These are phyloP conservation scores for Aspergillus sergii DNA, from an alignment of 2,329 filamentous ascomycete species.

Conservation along the genomic window DNA sequence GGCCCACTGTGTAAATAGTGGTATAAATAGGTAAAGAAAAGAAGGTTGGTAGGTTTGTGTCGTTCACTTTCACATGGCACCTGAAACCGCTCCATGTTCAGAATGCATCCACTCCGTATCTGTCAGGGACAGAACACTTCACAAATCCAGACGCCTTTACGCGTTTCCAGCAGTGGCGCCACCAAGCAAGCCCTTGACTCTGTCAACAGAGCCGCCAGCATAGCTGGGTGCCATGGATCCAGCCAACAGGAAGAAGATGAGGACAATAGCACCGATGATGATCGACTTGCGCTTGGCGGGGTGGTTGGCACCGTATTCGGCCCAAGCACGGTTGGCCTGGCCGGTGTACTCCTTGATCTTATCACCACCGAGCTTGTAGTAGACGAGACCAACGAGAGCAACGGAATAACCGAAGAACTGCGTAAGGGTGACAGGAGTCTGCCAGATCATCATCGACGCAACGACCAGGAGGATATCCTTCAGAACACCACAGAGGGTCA, in stretches of 20 bases:
- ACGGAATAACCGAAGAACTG: slow-evolving; percentile 79
- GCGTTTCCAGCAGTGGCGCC: slow-evolving; percentile 36
- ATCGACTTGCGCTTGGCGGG: slow-evolving; percentile 78
- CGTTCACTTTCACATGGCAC: slow-evolving; percentile 3
- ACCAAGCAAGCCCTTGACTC: slow-evolving; percentile 40
- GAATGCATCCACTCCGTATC: background rate
- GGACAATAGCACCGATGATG: slow-evolving; percentile 64
- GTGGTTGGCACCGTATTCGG: slow-evolving; percentile 77
- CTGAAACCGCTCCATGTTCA: slow-evolving; percentile 1
- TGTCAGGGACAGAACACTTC: background rate
- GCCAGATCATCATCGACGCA: slow-evolving; percentile 76
- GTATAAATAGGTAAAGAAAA: slow-evolving; percentile 13
- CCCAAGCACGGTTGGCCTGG: slow-evolving; percentile 76
- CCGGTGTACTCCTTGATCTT: slow-evolving; percentile 78
- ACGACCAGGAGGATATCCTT: slow-evolving; percentile 84
- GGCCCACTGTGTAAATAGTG: slow-evolving; percentile 7
- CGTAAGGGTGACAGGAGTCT: slow-evolving; percentile 68
- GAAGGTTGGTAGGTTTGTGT: slow-evolving; percentile 5
- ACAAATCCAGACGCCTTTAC: slow-evolving; percentile 21
- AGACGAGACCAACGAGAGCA: slow-evolving; percentile 66
- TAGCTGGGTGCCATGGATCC: slow-evolving; percentile 61
- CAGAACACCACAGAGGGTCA: slow-evolving; percentile 82
- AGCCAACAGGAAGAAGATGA: slow-evolving; percentile 72
- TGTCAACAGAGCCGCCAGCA: slow-evolving; percentile 37
- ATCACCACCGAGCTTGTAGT: slow-evolving; percentile 73